Evolutionary conservation across 805 yeast species (phyloP).

Genomic region (Metschnikowia sp.): DNA sequence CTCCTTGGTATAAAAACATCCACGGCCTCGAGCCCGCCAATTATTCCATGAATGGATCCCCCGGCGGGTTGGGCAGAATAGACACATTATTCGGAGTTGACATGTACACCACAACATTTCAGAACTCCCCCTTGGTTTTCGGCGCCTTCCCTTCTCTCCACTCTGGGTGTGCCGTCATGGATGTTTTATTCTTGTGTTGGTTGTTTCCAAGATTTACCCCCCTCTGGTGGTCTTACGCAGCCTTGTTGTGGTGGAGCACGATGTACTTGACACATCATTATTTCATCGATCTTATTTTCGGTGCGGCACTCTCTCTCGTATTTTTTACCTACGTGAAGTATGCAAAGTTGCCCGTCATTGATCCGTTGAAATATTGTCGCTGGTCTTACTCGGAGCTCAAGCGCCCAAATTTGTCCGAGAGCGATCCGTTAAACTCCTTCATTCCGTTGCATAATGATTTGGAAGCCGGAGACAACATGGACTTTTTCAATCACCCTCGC

Average conservation of each 20-base stretch:
- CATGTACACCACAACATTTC: slow-evolving; percentile 77
- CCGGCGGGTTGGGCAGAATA: slow-evolving; percentile 91
- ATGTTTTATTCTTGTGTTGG: slow-evolving; percentile 80
- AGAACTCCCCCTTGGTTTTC: slow-evolving; percentile 86
- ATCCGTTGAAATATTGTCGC: slow-evolving; percentile 55
- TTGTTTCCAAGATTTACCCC: slow-evolving; percentile 71
- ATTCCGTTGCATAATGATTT: slow-evolving; percentile 13
- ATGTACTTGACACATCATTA: slow-evolving; percentile 98
- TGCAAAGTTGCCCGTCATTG: slow-evolving; percentile 60
- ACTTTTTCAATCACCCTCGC: slow-evolving; percentile 6
- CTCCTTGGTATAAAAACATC: slow-evolving; percentile 91
- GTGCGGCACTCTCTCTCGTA: slow-evolving; percentile 74
- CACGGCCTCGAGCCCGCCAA: slow-evolving; percentile 89
- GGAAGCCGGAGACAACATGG: slow-evolving; percentile 8
- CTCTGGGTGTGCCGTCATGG: slow-evolving; percentile 93
- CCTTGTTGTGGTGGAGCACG: slow-evolving; percentile 97
- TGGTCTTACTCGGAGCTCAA: slow-evolving; percentile 55
- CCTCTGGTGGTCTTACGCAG: slow-evolving; percentile 71
- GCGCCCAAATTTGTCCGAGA: slow-evolving; percentile 23
- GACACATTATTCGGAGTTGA: slow-evolving; percentile 76
- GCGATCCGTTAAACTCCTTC: slow-evolving; percentile 30
- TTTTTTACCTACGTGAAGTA: slow-evolving; percentile 70
- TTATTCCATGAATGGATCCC: slow-evolving; percentile 87
- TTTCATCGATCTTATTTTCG: slow-evolving; percentile 90
- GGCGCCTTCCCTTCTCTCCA: slow-evolving; percentile 89